Conservation (phyloP, 2,329 filamentous ascomycete species). For the Orbilia oligospora region DNA sequence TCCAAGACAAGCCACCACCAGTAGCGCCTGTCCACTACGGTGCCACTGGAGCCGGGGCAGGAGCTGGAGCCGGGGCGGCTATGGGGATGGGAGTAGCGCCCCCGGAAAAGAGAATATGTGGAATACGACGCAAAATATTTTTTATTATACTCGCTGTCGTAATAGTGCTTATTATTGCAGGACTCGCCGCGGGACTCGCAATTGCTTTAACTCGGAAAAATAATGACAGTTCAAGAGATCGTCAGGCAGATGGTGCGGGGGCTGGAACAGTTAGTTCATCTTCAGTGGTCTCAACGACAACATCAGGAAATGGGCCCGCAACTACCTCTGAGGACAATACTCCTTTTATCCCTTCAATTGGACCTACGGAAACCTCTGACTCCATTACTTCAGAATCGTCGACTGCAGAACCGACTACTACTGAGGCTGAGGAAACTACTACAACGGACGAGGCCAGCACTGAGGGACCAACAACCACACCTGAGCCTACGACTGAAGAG, state of each 20-base stretch:
- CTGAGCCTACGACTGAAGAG: too few relatives aligned
- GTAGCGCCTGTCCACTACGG: background rate
- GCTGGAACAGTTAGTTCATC: background rate
- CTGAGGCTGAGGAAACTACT: too few relatives aligned
- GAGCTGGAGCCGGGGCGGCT: background rate
- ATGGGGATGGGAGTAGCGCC: conserved; percentile 25
- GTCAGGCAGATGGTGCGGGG: background rate
- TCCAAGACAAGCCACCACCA: conserved; percentile 23
- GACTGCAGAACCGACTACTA: background rate
- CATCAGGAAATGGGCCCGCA: background rate
- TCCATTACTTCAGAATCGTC: background rate
- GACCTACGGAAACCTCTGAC: background rate
- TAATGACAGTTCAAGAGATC: conserved; percentile 22
- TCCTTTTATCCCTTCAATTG: background rate
- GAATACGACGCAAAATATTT: conserved; percentile 34
- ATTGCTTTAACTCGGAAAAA: conserved; percentile 23
- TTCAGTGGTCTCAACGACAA: background rate
- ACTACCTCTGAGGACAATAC: background rate
- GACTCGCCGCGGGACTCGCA: conserved; percentile 38
- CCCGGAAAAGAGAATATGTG: conserved; percentile 40
- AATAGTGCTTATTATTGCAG: conserved; percentile 31
- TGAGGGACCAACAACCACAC: too few relatives aligned
- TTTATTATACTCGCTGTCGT: conserved; percentile 35
- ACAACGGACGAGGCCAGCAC: too few relatives aligned
- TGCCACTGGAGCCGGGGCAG: background rate